Percentiles rank a stretch among this genome's conserved stretches.
Evolutionary conservation across 345 rosid genomes (phyloP).

Genomic region (Syzygium oleosum): DNA sequence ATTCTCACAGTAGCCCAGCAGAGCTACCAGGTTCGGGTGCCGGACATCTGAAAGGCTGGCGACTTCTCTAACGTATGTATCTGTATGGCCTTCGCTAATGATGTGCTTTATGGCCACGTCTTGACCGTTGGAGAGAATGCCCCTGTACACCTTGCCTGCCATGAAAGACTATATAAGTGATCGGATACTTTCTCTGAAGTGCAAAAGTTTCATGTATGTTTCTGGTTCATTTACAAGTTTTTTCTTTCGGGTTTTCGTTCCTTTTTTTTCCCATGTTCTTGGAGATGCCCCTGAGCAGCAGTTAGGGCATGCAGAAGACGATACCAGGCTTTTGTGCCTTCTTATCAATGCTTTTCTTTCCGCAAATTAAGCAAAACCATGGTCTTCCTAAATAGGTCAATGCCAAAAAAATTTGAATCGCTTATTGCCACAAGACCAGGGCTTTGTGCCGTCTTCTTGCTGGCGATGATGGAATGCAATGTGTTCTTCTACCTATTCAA

Average conservation of each 20-base stretch:
- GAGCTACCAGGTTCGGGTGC: slow-evolving; percentile 53
- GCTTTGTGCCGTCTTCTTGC: neutral
- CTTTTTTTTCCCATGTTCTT: neutral
- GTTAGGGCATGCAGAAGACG: neutral
- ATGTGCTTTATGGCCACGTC: slow-evolving; percentile 52
- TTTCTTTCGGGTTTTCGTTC: neutral
- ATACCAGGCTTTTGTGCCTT: neutral
- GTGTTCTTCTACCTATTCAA: neutral
- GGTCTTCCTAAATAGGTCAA: neutral
- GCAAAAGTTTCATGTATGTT: neutral
- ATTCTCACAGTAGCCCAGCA: slow-evolving; percentile 41
- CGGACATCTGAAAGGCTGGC: slow-evolving; percentile 45
- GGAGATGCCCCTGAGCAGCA: neutral
- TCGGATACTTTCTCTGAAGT: neutral
- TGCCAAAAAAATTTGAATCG: neutral
- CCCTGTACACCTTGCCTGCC: slow-evolving; percentile 56
- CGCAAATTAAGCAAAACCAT: neutral
- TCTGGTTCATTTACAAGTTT: neutral
- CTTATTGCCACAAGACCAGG: neutral
- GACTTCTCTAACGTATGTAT: slow-evolving; percentile 48
- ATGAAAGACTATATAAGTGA: neutral
- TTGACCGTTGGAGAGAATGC: slow-evolving; percentile 32
- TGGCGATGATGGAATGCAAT: neutral
- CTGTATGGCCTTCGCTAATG: slow-evolving; percentile 32
- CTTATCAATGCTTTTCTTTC: neutral